Evolutionary conservation across 768 basidiomycete genomes (phyloP), one percentile per base, ranked within the genome.

Genomic region (Hygrophorus russula): DNA sequence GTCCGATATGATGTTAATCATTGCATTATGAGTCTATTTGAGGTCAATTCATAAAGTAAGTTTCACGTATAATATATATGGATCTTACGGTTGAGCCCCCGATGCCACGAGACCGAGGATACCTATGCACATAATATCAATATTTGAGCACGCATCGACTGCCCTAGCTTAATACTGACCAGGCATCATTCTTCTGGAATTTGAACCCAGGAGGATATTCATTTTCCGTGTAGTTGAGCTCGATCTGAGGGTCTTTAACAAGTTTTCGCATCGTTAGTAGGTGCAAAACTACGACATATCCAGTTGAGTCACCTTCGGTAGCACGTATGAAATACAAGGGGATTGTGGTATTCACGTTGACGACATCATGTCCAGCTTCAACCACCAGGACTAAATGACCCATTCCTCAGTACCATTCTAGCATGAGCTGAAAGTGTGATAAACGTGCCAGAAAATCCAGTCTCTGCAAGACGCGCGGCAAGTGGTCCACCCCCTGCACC

Each of bases 1-100:
- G 12, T 48, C 51, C 2, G 49, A 51, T 17, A 61, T 52, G 20
- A 59, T 53, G 41, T 60, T 61, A 45, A 59, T 52, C 52, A 60
- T 49, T 5, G 53, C 60, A 41, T 61, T 61, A 44, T 60, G 56
- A 9, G 58, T 36, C 59, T 60, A 19, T 12, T n/a, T 13, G 2
- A 13, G 36, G 20, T 17, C 20, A 28, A 11, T 45, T 13, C 12
- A 19, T n/a, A 10, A 32, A 17, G 20, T 13, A 1, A 31, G n/a
- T 28, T 12, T 11, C 13, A 13, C 12, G 2, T 6, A 12, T 24
- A n/a, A 9, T 24, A 12, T n/a, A 11, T 19, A 12, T 24, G 7
- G 24, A 9, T 42, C 39, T 46, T 38, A 61, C 59, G 15, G 60
- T 57, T 28, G 60, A 60, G 5, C 60, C 60, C 43, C 60, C 60